These are phyloP conservation scores for Metarhizium humberi DNA, from an alignment of 2,329 filamentous ascomycete genomes.

Conservation along the genomic window DNA sequence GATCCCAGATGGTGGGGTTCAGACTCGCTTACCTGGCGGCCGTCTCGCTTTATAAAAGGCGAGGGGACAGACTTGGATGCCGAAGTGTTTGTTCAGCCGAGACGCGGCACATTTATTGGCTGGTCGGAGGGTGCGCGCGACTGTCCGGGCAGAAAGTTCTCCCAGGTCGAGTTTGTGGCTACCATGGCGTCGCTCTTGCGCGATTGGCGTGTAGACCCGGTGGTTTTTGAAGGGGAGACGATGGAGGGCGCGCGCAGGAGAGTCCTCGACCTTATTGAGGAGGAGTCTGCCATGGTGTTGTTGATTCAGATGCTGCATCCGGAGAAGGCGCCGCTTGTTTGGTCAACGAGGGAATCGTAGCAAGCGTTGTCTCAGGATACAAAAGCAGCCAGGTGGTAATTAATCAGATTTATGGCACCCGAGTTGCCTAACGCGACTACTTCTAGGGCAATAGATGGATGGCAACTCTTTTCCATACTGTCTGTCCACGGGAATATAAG, in stretches of 20 bases:
- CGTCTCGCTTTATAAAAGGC: constrained; percentile 2
- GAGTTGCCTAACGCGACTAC: no score
- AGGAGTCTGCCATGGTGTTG: constrained; percentile 12
- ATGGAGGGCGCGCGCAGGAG: constrained; percentile 8
- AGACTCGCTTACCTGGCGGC: constrained; percentile 4
- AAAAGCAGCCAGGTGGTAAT: no score
- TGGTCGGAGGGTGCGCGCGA: constrained; percentile 19
- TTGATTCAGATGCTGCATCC: constrained; percentile 17
- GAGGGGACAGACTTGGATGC: constrained; percentile 25
- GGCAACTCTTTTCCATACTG: no score
- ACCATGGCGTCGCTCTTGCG: constrained; percentile 9
- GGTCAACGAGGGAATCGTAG: constrained; percentile 6
- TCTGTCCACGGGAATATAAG: no score
- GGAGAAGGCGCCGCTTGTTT: constrained; percentile 14
- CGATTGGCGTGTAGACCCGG: background rate
- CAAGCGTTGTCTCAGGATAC: no score
- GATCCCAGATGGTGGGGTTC: constrained; percentile 3
- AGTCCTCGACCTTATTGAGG: constrained; percentile 13
- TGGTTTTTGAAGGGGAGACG: background rate
- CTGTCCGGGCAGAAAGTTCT: constrained; percentile 14
- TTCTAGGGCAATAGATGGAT: no score
- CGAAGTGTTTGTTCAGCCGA: background rate
- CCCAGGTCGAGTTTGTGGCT: constrained; percentile 15
- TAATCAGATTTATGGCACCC: no score
- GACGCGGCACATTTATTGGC: constrained; percentile 7